Percentiles rank a stretch among this genome's conserved stretches.
Conservation (phyloP, 352 stramenopile genomes). For the Globisporangium polare region DNA sequence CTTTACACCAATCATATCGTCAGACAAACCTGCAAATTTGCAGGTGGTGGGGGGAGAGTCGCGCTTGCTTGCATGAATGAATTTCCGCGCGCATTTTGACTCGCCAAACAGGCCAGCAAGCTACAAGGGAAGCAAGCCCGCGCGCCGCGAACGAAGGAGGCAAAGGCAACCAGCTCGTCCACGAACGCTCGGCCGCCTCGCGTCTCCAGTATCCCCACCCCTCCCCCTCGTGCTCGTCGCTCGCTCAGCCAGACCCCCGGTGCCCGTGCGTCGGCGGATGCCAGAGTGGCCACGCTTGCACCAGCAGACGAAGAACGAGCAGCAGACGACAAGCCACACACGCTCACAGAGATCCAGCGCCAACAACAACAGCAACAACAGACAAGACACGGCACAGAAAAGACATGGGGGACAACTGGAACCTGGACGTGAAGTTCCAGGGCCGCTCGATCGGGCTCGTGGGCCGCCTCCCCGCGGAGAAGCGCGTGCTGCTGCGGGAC, state of each 20-base stretch:
- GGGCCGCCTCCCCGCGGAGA: conserved; percentile 73
- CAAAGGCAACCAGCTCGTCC: neutral
- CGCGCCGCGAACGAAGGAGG: neutral
- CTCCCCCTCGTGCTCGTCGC: neutral
- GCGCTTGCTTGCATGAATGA: neutral
- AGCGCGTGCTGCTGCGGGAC: conserved; percentile 68
- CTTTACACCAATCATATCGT: conserved; percentile 26
- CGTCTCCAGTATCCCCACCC: neutral
- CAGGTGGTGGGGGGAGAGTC: conserved; percentile 8
- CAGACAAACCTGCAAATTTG: neutral
- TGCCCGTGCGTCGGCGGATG: neutral
- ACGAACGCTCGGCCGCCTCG: neutral
- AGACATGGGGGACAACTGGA: conserved; percentile 73
- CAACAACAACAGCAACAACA: neutral
- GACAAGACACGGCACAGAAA: neutral
- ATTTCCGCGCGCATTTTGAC: conserved; percentile 14
- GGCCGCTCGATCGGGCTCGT: conserved; percentile 65
- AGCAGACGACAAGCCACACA: neutral
- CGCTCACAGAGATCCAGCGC: neutral
- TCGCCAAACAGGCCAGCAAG: conserved; percentile 11
- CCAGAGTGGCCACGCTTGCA: conserved; percentile 1
- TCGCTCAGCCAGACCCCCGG: neutral
- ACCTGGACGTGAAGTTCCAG: conserved; percentile 84
- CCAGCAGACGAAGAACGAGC: neutral
- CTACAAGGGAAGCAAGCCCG: neutral